Base-by-base conservation (phyloP, 2,329 filamentous ascomycete genomes). In the Pseudopyricularia cyperi region DNA sequence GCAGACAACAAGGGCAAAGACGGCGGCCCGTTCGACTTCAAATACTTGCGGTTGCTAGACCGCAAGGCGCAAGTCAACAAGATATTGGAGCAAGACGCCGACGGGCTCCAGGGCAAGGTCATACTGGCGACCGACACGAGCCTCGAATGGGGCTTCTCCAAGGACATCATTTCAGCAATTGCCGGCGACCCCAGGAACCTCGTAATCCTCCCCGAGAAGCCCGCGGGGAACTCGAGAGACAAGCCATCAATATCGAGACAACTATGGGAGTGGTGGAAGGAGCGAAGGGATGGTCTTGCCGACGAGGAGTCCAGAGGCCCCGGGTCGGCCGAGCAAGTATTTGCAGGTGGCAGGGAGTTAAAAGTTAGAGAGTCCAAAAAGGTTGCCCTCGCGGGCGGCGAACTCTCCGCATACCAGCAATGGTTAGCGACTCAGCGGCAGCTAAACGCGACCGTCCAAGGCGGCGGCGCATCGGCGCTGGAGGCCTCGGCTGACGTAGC, bases 81-180 rank as follows among this genome's bases (percentile, higher is more conserved):
- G 59, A 74, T 93, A 53, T 70, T 74, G 58, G 82, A 62, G 60
- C 75, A 67, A 28, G 17, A 34, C 2, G 17, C 12, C 8, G 24
- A 46, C 22, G 50, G 46, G 22, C 30, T 33, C 5, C 61, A 67
- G 37, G 80, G 80, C 6, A 79, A 82, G 51, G 89, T 98, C 15
- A 93, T 98, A 50, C 73, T 98, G 53, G 90, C 93, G 3, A 96
- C 89, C 59, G 91, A 97, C 64, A 79, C 82, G 3, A 94, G 87
- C 30, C 70, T 97, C 19, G 89, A 95, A 60, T 98, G 93, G 93
- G 93, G 93, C 0, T 95, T 95, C 62, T 94, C 93, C 0, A 88
- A 85, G 60, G 83, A 91, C 51, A 74, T 90, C 0, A 69, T 98
- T 48, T 81, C 79, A 56, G 75, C 76, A 9, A 74, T 98, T 52